Evolutionary conservation across 2,329 filamentous ascomycete species (phyloP).

Genomic region (Drechslerella dactyloides): DNA sequence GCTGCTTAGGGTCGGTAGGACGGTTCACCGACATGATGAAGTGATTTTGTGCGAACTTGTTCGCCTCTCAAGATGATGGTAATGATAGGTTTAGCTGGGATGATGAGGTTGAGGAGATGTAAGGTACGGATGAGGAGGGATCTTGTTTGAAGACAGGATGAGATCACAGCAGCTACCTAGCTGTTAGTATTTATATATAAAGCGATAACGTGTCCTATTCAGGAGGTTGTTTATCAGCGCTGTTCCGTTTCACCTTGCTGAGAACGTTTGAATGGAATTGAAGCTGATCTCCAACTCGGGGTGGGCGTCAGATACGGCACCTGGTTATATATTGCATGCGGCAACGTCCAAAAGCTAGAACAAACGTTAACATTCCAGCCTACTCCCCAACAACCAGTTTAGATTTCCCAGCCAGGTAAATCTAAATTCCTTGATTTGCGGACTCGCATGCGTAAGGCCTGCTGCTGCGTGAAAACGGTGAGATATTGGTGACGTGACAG

Average conservation of each 20-base stretch:
- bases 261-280: background rate
- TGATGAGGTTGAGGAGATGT: slow-evolving; percentile 5
- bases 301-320: background rate
- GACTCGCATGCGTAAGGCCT: background rate
- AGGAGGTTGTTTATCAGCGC: background rate
- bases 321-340: background rate
- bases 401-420: background rate
- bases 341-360: background rate
- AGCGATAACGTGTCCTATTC: too few species aligned
- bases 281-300: background rate
- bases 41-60: slow-evolving; percentile 15
- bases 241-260: background rate
- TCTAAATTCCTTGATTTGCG: slow-evolving; percentile 23
- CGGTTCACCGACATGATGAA: slow-evolving; percentile 53
- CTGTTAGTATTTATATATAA: background rate
- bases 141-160: background rate
- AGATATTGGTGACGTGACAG: slow-evolving; percentile 47
- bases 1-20: slow-evolving; percentile 52
- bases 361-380: too few species aligned
- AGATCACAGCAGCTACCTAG: background rate
- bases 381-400: background rate
- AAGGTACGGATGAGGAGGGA: background rate
- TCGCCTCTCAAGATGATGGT: slow-evolving; percentile 1
- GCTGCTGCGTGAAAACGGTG: slow-evolving; percentile 3
- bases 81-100: background rate